A percentile compares a stretch with the other conserved stretches of the same genome.
phyloP scores from a whole-genome alignment of 306 rosid genomes.

The Quercus gilva region DNA sequence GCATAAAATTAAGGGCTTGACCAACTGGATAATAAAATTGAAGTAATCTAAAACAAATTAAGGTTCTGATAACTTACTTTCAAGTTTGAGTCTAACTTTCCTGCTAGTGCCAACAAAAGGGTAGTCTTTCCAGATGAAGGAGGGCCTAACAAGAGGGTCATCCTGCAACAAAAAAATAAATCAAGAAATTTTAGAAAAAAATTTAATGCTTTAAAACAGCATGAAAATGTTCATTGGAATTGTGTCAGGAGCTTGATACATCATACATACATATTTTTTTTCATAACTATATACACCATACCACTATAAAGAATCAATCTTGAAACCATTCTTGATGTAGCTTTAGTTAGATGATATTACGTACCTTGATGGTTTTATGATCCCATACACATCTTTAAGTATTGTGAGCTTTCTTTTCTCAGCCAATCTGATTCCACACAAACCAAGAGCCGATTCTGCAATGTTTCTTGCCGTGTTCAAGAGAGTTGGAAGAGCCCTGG shows the following conservation, averaged over 20 bases:
- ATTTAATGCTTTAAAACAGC: no score
- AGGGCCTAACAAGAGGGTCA: slow-evolving; percentile 3
- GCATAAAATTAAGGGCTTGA: no score
- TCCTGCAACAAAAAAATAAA: neutral
- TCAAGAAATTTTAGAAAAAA: neutral
- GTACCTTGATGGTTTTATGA: slow-evolving; percentile 1
- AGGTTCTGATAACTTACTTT: neutral
- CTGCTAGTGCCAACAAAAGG: slow-evolving; percentile 4
- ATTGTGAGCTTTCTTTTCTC: neutral
- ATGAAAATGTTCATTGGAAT: no score
- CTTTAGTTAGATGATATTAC: neutral
- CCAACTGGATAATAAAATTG: no score
- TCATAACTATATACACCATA: neutral
- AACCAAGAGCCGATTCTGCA: neutral
- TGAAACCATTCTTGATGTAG: no score
- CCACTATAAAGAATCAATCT: no score
- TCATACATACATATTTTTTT: no score
- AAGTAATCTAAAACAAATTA: neutral
- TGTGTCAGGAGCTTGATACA: no score
- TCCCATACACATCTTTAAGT: neutral
- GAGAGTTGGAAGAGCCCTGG: neutral
- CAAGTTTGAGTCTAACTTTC: neutral
- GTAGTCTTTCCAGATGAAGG: neutral
- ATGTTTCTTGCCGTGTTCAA: neutral
- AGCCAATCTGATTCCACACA: neutral